phyloP scores from a whole-genome alignment of 495 filamentous ascomycete species.

The Penicillium goetzii region DNA sequence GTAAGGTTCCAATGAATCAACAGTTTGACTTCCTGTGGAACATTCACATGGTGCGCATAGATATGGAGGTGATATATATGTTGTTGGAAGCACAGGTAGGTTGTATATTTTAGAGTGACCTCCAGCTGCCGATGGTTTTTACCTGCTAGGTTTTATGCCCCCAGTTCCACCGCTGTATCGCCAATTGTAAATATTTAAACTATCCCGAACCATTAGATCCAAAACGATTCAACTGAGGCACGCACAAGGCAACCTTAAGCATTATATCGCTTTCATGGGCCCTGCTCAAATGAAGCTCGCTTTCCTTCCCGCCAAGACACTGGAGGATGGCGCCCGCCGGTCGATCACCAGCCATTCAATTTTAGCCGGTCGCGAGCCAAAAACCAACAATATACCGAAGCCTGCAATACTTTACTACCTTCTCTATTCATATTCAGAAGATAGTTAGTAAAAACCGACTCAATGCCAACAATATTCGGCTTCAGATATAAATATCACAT shows the following conservation, averaged over 20 bases:
- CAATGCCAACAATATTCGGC: neutral
- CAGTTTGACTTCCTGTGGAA: too few species aligned
- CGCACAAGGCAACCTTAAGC: neutral
- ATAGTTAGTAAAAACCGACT: neutral
- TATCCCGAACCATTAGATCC: neutral
- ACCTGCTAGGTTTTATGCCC: too few species aligned
- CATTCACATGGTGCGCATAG: too few species aligned
- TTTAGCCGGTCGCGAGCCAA: neutral
- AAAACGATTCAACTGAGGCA: neutral
- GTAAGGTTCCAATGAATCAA: too few species aligned
- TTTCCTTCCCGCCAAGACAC: neutral
- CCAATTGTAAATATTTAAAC: neutral
- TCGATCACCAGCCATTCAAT: neutral
- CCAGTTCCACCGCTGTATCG: neutral
- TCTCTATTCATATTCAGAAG: neutral
- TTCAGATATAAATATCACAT: neutral
- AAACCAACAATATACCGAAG: neutral
- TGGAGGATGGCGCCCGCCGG: neutral
- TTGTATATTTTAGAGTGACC: too few species aligned
- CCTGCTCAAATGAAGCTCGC: neutral
- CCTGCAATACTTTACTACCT: neutral
- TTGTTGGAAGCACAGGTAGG: too few species aligned
- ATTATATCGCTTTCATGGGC: neutral
- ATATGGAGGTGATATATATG: too few species aligned
- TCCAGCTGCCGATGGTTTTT: too few species aligned